Evolutionary conservation across 2,329 filamentous ascomycete genomes (phyloP), one percentile per base, ranked within the genome.

Genomic region (Paraconiothyrium sp.): DNA sequence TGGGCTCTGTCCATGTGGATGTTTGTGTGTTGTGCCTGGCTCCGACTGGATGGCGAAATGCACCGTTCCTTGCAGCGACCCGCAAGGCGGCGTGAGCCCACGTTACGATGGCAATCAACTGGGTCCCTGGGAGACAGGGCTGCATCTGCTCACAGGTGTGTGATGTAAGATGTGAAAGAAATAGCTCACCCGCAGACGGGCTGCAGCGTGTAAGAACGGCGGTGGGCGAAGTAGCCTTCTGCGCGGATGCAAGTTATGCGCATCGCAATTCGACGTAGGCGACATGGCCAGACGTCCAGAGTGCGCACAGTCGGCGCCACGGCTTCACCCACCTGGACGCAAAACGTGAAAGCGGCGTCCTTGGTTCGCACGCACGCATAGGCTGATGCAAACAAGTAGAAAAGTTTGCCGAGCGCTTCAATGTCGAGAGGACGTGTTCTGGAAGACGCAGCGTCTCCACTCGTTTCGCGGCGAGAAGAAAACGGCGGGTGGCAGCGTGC

Each of bases 161-260:
- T 44, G 32, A 54, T 52, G 51, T 54, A 20, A 54, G 51, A 22
- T 20, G 22, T 11, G 32, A 58, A 41, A 20, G 30, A 58, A 62
- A 61, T 61, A 47, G 59, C 59, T 61, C 59, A 61, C 13, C 37
- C 35, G 60, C 48, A 54, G 52, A 27, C 35, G 32, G 14, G 39
- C 39, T 41, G 39, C 39, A 41, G 39, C 39, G 39, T 7, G 39
- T n/a, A 41, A n/a, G 39, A 5, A 16, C n/a, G 39, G 39, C n/a
- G 39, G 50, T 13, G 57, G 49, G 41, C 10, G 27, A 47, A 30
- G 54, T 44, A 37, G 41, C 16, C 20, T 5, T 48, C 3, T 48
- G 49, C 32, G 50, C 35, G 34, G 5, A 32, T 30, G 55, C 41
- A 37, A 20, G 20, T 27, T 20, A 11, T 35, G n/a, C 22, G 24